Percentiles rank a stretch among this genome's conserved stretches.
phyloP scores from a whole-genome alignment of 2,329 filamentous ascomycete genomes.

The Aspergillus flavus region DNA sequence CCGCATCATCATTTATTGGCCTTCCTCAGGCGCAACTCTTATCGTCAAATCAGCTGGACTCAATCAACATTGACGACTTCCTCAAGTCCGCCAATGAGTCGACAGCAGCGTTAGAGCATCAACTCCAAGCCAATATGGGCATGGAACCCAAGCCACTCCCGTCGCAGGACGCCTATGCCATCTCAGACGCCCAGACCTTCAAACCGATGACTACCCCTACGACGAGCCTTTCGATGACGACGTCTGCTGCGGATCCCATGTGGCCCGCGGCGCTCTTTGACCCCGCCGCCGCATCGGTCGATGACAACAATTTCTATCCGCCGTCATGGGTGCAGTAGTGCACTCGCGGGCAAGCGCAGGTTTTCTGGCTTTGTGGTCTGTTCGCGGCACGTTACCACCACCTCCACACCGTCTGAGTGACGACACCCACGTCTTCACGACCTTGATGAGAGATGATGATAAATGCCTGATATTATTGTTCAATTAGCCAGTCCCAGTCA shows the following conservation, averaged over 20 bases:
- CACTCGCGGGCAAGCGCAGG: conserved; percentile 6
- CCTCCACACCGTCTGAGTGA: conserved; percentile 41
- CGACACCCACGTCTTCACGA: conserved; percentile 37
- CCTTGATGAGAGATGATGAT: conserved; percentile 51
- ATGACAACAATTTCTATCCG: conserved; percentile 32
- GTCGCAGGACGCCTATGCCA: conserved; percentile 31
- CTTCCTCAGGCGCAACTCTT: conserved; percentile 45
- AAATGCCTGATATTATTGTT: conserved; percentile 38
- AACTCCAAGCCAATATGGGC: conserved; percentile 41
- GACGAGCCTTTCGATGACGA: conserved; percentile 25
- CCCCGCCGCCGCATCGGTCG: conserved; percentile 30
- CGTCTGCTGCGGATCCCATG: conserved; percentile 33
- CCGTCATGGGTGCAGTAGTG: conserved; percentile 35
- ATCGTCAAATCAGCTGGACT: conserved; percentile 43
- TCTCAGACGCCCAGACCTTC: conserved; percentile 28
- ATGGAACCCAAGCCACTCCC: conserved; percentile 38
- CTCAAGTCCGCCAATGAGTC: conserved; percentile 46
- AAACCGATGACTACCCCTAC: conserved; percentile 25
- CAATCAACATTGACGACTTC: conserved; percentile 48
- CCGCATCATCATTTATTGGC: conserved; percentile 46
- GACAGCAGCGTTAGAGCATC: conserved; percentile 43
- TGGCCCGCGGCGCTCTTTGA: conserved; percentile 39
- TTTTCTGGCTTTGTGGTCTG: conserved; percentile 26
- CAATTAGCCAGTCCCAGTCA: conserved; percentile 37
- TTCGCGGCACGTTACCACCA: conserved; percentile 40